A percentile compares a stretch with the other conserved stretches of the same genome.
Evolutionary conservation across 2,329 filamentous ascomycete genomes (phyloP).

Genomic region (Cladorrhinum sp.): DNA sequence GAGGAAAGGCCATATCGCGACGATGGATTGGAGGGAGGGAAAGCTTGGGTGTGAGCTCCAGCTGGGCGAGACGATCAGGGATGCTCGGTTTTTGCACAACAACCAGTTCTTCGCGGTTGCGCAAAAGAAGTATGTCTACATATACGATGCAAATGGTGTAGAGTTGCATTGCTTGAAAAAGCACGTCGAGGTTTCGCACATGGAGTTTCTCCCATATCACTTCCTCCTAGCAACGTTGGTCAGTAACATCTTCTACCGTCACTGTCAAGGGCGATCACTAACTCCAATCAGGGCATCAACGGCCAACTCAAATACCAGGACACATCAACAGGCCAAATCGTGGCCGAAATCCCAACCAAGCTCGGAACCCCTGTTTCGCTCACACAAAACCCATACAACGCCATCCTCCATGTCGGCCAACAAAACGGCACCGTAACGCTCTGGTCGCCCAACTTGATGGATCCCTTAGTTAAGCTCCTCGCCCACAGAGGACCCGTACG

Average conservation of each 20-base stretch:
- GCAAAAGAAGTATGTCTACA: constrained; percentile 95
- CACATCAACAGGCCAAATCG: constrained; percentile 85
- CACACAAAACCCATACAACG: constrained; percentile 87
- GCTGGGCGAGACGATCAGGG: constrained; percentile 83
- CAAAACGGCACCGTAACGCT: constrained; percentile 92
- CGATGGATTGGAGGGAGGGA: constrained; percentile 92
- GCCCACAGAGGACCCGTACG: constrained; percentile 88
- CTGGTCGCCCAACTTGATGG: constrained; percentile 89
- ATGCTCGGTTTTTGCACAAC: constrained; percentile 90
- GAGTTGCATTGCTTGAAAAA: constrained; percentile 90
- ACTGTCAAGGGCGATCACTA: constrained; percentile 15
- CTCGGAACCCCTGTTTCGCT: constrained; percentile 81
- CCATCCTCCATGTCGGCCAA: constrained; percentile 86
- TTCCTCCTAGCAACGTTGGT: constrained; percentile 86
- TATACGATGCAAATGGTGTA: constrained; percentile 87
- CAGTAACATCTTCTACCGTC: constrained; percentile 37
- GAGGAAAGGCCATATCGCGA: constrained; percentile 90
- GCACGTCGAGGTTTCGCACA: constrained; percentile 85
- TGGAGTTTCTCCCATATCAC: constrained; percentile 96
- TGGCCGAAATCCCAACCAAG: constrained; percentile 81
- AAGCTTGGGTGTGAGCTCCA: constrained; percentile 91
- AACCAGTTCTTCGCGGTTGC: constrained; percentile 93
- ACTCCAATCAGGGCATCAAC: constrained; percentile 58
- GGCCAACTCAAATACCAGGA: constrained; percentile 93
- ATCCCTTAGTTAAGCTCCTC: constrained; percentile 85